Conservation (phyloP, 140 eudicot genomes). For the Bidens hawaiensis region DNA sequence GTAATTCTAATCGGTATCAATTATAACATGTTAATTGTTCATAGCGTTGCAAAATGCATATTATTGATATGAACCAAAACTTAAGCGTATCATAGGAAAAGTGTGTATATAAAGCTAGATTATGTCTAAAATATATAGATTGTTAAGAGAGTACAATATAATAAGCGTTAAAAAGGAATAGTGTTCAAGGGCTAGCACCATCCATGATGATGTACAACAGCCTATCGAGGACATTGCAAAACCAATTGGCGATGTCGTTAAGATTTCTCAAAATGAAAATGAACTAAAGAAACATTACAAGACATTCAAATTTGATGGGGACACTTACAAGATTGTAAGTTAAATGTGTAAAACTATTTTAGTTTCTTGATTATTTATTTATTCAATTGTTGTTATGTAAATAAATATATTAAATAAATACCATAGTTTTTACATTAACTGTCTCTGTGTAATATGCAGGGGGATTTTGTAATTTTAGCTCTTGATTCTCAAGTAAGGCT, state of each 20-base stretch:
- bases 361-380: too few species aligned
- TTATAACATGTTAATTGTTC: too few species aligned
- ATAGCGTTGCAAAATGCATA: not conserved
- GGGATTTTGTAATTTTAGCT: slow-evolving; percentile 56
- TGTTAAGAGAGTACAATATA: too few species aligned
- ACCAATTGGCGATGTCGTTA: not conserved
- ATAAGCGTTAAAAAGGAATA: too few species aligned
- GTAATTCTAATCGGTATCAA: too few species aligned
- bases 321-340: slow-evolving; percentile 1
- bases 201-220: too few species aligned
- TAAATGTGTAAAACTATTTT: not conserved
- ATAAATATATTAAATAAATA: not conserved
- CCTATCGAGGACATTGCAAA: not conserved
- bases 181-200: not conserved
- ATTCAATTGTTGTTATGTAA: not conserved
- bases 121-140: too few species aligned
- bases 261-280: not conserved
- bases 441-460: slow-evolving; percentile 35
- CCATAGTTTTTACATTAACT: too few species aligned
- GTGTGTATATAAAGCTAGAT: too few species aligned
- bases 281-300: not conserved
- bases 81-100: not conserved
- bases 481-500: slow-evolving; percentile 38
- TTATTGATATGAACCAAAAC: not conserved
- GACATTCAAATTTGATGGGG: not conserved